A percentile compares a stretch with the other conserved stretches of the same genome.
phyloP scores from a whole-genome alignment of 148 eudicot species.

The Rhododendron williamsianum region DNA sequence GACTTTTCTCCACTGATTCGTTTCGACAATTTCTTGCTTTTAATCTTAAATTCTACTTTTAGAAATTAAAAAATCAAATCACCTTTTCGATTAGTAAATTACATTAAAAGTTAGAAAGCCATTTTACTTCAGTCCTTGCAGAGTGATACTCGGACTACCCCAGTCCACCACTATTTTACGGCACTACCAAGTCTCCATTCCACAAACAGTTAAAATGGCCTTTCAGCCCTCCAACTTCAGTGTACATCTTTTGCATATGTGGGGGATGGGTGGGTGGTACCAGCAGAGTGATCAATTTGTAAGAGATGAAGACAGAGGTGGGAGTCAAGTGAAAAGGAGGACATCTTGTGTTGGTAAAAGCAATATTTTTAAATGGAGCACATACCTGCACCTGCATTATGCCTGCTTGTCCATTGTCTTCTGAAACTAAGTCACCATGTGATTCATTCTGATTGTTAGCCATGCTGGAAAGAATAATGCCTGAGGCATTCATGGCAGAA shows the following conservation, averaged over 20 bases:
- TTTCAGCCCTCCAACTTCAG: not conserved
- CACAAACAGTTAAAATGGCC: not conserved
- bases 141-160: not conserved
- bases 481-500: slow-evolving; percentile 50
- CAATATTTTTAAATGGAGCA: not conserved
- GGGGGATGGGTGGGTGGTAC: not conserved
- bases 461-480: slow-evolving; percentile 45
- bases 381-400: slow-evolving; percentile 31
- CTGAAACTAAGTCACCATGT: slow-evolving; percentile 38
- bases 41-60: not conserved
- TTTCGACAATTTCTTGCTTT: too few relatives aligned
- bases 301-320: not conserved
- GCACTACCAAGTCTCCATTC: not conserved
- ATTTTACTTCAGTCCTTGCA: not conserved
- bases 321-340: not conserved
- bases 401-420: slow-evolving; percentile 42
- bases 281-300: not conserved
- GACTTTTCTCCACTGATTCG: not conserved
- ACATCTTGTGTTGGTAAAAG: not conserved
- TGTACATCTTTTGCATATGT: not conserved
- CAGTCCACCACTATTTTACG: not conserved
- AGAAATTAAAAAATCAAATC: not conserved
- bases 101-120: not conserved
- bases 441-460: slow-evolving; percentile 34
- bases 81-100: not conserved